phyloP scores from a whole-genome alignment of 1,284 basidiomycete species.

The Salmacisia buchloeana region DNA sequence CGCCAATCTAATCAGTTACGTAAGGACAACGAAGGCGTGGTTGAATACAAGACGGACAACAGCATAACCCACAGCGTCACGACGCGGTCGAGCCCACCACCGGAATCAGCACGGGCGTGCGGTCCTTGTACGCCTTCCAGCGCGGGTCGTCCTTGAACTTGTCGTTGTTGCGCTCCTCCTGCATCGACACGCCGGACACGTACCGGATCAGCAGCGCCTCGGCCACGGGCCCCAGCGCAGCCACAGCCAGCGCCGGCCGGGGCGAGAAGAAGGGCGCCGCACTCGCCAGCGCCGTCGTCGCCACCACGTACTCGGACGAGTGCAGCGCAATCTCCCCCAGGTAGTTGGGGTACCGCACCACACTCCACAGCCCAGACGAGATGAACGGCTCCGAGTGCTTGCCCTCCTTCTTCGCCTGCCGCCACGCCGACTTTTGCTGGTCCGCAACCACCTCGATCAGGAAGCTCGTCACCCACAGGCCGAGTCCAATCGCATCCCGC shows the following conservation, averaged over 20 bases:
- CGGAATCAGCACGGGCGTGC: slow-evolving; percentile 36
- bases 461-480: slow-evolving; percentile 56
- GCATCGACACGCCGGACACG: slow-evolving; percentile 65
- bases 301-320: slow-evolving; percentile 64
- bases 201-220: slow-evolving; percentile 58
- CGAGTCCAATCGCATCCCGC: slow-evolving; percentile 61
- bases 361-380: slow-evolving; percentile 64
- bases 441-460: slow-evolving; percentile 53
- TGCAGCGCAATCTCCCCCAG: slow-evolving; percentile 71
- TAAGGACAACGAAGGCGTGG: too few species aligned
- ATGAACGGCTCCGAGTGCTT: slow-evolving; percentile 72
- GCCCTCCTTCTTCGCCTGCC: slow-evolving; percentile 61
- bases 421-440: slow-evolving; percentile 66
- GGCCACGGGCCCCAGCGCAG: slow-evolving; percentile 63
- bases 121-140: slow-evolving; percentile 66
- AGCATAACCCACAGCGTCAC: too few species aligned
- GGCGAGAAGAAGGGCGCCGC: slow-evolving; percentile 49
- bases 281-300: slow-evolving; percentile 19
- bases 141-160: slow-evolving; percentile 63
- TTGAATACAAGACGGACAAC: too few species aligned
- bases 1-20: too few species aligned
- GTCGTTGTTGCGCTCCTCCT: slow-evolving; percentile 63
- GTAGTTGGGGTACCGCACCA: slow-evolving; percentile 67
- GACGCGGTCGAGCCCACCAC: slow-evolving; percentile 32
- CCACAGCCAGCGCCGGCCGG: slow-evolving; percentile 53